Conservation (phyloP, 768 basidiomycete genomes). For the Serendipita indica region DNA sequence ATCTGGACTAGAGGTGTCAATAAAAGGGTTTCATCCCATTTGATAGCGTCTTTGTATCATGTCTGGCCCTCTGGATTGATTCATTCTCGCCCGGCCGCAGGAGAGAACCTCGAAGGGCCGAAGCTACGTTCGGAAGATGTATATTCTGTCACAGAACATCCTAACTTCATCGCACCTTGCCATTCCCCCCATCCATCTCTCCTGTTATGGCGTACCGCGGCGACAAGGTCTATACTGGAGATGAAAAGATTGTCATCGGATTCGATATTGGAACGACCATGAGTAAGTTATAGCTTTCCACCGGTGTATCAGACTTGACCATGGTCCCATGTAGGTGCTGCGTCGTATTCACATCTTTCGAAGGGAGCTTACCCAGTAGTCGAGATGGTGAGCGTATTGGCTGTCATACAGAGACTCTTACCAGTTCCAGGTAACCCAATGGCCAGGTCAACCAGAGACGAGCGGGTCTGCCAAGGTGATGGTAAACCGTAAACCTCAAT, state of each 20-base stretch:
- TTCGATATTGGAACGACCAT: conserved; percentile 3
- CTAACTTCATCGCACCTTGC: no score
- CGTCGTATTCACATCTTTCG: not conserved
- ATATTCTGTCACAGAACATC: no score
- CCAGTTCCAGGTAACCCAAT: not conserved
- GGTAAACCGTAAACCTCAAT: not conserved
- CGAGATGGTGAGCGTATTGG: not conserved
- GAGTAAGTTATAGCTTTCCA: not conserved
- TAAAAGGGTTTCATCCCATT: no score
- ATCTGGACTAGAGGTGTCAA: no score
- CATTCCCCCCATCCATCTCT: no score
- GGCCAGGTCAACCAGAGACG: not conserved
- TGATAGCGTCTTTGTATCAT: no score
- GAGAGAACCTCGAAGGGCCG: no score
- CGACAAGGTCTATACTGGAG: not conserved
- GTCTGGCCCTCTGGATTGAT: no score
- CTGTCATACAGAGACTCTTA: no score
- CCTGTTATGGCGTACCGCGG: not conserved
- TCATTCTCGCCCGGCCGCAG: no score
- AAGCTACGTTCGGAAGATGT: no score
- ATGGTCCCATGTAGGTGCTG: not conserved
- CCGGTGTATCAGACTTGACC: not conserved
- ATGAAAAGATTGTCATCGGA: not conserved
- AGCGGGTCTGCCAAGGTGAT: not conserved
- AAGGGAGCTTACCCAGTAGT: not conserved